phyloP scores from a whole-genome alignment of 2,329 filamentous ascomycete species.

The Arthrobotrys pseudoclavata region DNA sequence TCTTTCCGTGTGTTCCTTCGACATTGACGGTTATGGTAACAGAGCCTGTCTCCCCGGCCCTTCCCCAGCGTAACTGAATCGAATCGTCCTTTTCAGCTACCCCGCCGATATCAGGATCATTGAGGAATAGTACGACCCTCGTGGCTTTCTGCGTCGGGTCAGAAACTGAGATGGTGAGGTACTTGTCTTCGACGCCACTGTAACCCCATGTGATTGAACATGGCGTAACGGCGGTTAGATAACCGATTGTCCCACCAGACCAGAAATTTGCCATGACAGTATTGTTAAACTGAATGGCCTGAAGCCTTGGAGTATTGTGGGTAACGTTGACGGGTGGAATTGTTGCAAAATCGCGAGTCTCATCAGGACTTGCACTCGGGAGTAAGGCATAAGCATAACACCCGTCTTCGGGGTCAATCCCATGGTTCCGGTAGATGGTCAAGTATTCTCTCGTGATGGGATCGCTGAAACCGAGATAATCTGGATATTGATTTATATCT shows the following conservation, averaged over 20 bases:
- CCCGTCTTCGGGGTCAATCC: constrained; percentile 43
- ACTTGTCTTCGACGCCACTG: constrained; percentile 36
- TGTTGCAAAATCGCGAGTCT: constrained; percentile 42
- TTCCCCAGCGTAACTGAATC: constrained; percentile 46
- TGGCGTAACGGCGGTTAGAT: constrained; percentile 55
- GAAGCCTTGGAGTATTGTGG: constrained; percentile 46
- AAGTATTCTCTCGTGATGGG: constrained; percentile 56
- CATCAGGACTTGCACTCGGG: constrained; percentile 40
- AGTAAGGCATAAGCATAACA: constrained; percentile 59
- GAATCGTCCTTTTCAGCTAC: constrained; percentile 70
- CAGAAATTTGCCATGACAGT: constrained; percentile 60
- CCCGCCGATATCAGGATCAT: constrained; percentile 72
- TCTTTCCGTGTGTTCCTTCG: constrained; percentile 47
- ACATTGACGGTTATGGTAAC: constrained; percentile 52
- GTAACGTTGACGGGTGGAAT: constrained; percentile 44
- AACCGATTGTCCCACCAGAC: constrained; percentile 49
- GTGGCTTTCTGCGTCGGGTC: constrained; percentile 49
- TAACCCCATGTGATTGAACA: constrained; percentile 59
- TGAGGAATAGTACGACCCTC: constrained; percentile 65
- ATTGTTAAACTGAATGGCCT: constrained; percentile 57
- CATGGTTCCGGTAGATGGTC: constrained; percentile 60
- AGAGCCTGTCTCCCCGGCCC: constrained; percentile 44
- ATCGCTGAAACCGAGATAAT: constrained; percentile 52
- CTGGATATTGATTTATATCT: constrained; percentile 60
- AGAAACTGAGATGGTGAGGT: constrained; percentile 48